These are phyloP conservation scores for Cyberlindnera suaveolens DNA, from an alignment of 805 yeast genomes.

Conservation along the genomic window DNA sequence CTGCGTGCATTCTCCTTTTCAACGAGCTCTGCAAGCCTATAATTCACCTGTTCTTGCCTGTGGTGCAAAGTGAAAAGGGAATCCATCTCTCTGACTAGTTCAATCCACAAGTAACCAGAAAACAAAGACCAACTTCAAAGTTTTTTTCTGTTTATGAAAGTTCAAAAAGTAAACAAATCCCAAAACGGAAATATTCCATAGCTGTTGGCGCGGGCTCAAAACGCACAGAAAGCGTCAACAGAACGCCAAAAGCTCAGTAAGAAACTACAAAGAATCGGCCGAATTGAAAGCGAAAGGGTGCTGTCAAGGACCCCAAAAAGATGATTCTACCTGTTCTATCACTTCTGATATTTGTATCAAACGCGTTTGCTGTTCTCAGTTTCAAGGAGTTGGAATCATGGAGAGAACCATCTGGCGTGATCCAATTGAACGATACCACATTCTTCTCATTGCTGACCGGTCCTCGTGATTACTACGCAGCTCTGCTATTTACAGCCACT, in stretches of 20 bases:
- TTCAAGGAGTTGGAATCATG: constrained; percentile 9
- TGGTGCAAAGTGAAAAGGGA: not conserved
- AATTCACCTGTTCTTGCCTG: constrained; percentile 6
- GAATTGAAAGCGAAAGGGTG: not conserved
- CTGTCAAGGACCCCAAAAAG: not conserved
- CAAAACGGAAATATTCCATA: not conserved
- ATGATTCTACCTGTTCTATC: not conserved
- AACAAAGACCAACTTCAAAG: not conserved
- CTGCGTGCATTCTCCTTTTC: constrained; percentile 15
- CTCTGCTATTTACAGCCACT: constrained; percentile 49
- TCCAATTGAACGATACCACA: constrained; percentile 31
- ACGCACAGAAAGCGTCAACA: no score
- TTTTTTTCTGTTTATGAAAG: not conserved
- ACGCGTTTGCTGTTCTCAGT: constrained; percentile 7
- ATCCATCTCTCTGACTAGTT: not conserved
- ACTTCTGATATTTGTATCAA: not conserved
- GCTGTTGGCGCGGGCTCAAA: not conserved
- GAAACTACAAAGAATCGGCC: no score
- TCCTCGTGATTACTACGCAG: constrained; percentile 43
- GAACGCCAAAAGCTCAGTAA: no score
- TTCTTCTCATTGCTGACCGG: constrained; percentile 37
- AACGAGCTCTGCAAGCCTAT: constrained; percentile 2
- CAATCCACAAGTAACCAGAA: not conserved
- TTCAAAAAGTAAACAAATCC: constrained; percentile 2
- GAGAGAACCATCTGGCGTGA: constrained; percentile 28